Conservation (phyloP, 306 rosid species). For the Spatholobus suberectus region DNA sequence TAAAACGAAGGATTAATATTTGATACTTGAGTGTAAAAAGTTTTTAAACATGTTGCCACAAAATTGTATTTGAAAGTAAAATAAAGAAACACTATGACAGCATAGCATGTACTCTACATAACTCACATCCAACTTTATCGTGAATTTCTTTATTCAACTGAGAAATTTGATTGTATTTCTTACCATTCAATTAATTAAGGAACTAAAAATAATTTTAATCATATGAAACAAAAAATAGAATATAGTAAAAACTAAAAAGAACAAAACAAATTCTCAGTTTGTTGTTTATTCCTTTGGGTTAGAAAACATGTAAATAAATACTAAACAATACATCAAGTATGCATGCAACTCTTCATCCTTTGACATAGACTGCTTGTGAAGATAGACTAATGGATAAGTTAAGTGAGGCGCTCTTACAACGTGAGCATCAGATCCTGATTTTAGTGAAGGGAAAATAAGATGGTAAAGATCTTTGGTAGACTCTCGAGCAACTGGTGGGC, state of each 20-base stretch:
- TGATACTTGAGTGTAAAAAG: neutral
- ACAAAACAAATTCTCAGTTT: conserved; percentile 28
- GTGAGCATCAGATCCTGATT: conserved; percentile 90
- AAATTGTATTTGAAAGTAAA: neutral
- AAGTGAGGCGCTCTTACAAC: conserved; percentile 66
- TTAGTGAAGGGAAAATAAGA: conserved; percentile 89
- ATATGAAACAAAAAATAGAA: conserved; percentile 22
- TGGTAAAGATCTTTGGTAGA: conserved; percentile 91
- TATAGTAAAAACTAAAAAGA: neutral
- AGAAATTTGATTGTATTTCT: conserved; percentile 12
- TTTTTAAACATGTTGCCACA: neutral
- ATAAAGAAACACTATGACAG: neutral
- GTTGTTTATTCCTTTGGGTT: neutral
- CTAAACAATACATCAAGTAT: conserved; percentile 9
- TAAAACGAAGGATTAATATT: conserved; percentile 1
- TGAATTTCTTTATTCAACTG: neutral
- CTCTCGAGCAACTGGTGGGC: conserved; percentile 86
- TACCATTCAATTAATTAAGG: conserved; percentile 4
- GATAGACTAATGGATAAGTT: conserved; percentile 30
- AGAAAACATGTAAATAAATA: conserved; percentile 14
- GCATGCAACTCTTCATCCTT: conserved; percentile 31
- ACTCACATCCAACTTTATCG: neutral
- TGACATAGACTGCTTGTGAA: conserved; percentile 24
- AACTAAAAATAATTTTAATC: conserved; percentile 26
- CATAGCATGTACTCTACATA: conserved; percentile 7